phyloP scores from a whole-genome alignment of 345 rosid species.

The Populus ilicifolia region DNA sequence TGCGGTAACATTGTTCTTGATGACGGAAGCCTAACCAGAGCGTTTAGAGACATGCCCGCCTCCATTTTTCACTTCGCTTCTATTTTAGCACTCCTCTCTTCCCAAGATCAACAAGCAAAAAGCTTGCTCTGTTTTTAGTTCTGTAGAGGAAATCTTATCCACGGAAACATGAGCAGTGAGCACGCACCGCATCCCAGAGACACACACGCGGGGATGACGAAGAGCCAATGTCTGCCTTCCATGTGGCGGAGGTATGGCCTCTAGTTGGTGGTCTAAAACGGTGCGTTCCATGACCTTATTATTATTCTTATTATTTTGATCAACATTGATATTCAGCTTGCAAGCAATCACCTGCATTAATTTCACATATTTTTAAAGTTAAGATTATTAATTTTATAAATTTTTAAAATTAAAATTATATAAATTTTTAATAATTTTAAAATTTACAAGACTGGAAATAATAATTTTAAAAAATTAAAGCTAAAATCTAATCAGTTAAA shows the following conservation, averaged over 20 bases:
- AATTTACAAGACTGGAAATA: rapidly evolving
- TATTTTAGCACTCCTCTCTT: background rate
- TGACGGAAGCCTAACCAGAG: slow-evolving; percentile 59
- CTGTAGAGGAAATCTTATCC: slow-evolving; percentile 30
- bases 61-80: slow-evolving; percentile 36
- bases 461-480: too few relatives aligned
- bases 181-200: background rate
- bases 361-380: too few relatives aligned
- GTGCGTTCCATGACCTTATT: too few relatives aligned
- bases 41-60: slow-evolving; percentile 70
- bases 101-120: background rate
- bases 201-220: background rate
- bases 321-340: too few relatives aligned
- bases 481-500: too few relatives aligned
- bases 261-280: too few relatives aligned
- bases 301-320: too few relatives aligned
- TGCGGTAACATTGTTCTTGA: slow-evolving; percentile 24
- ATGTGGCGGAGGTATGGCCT: too few relatives aligned
- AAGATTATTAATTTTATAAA: too few relatives aligned
- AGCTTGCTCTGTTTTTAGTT: background rate
- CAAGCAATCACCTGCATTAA: too few relatives aligned
- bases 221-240: slow-evolving; percentile 30
- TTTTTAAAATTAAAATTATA: too few relatives aligned
- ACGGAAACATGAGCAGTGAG: background rate
- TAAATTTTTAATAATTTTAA: too few relatives aligned